These are phyloP conservation scores for Scenedesmus sp. DNA, from an alignment of 163 green algal species.

Conservation along the genomic window DNA sequence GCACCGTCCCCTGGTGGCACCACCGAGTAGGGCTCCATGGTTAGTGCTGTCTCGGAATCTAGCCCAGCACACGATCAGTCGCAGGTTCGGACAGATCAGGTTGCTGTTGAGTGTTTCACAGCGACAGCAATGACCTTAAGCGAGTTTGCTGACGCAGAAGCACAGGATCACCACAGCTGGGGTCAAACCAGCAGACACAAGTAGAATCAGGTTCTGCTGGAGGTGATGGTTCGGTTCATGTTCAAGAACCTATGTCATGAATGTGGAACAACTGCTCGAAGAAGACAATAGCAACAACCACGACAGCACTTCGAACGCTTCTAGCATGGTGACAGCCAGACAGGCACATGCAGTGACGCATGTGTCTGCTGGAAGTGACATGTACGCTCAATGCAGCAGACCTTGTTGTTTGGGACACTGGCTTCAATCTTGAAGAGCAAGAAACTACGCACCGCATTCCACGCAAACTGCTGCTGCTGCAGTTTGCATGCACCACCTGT, in stretches of 20 bases:
- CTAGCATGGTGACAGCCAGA: not conserved
- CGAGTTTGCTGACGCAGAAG: not conserved
- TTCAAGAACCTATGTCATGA: not conserved
- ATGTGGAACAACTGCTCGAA: too few species aligned
- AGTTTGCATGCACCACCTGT: too few species aligned
- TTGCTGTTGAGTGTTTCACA: not conserved
- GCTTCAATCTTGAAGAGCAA: too few species aligned
- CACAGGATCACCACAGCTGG: not conserved
- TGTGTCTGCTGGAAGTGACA: not conserved
- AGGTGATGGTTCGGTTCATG: not conserved
- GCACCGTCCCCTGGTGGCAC: not conserved
- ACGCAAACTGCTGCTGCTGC: too few species aligned
- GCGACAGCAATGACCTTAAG: not conserved
- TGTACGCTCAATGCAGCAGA: not conserved
- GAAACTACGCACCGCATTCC: too few species aligned
- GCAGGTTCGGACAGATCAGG: not conserved
- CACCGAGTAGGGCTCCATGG: not conserved
- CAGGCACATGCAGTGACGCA: not conserved
- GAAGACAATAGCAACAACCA: not conserved
- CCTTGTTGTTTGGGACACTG: not conserved
- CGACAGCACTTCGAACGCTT: not conserved
- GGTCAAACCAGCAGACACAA: not conserved
- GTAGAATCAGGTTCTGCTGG: not conserved
- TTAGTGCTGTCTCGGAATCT: not conserved
- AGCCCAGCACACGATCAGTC: not conserved